Evolutionary conservation across 306 rosid genomes (phyloP).

Genomic region (Bauhinia variegata): DNA sequence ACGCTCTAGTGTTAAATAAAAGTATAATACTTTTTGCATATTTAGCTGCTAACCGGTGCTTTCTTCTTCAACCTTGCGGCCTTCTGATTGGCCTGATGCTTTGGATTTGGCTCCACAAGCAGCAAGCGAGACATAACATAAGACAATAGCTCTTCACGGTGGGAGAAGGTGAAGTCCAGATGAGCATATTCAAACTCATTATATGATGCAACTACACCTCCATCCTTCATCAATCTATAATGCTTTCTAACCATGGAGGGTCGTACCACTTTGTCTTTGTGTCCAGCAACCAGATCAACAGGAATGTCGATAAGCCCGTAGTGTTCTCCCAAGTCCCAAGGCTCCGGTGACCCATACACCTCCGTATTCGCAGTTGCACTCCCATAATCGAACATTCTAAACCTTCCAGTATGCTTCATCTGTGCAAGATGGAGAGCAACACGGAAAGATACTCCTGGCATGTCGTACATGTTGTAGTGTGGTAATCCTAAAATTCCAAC

Average conservation of each 20-base stretch:
- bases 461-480: constrained; percentile 95
- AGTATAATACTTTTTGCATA: constrained; percentile 2
- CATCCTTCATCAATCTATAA: constrained; percentile 67
- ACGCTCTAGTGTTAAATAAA: constrained; percentile 28
- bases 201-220: constrained; percentile 66
- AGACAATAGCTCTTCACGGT: constrained; percentile 82
- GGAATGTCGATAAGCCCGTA: constrained; percentile 74
- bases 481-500: constrained; percentile 85
- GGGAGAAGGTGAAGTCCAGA: constrained; percentile 91
- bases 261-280: constrained; percentile 78
- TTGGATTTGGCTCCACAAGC: constrained; percentile 58
- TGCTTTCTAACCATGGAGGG: constrained; percentile 89
- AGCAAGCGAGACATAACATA: constrained; percentile 80
- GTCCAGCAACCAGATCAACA: constrained; percentile 88
- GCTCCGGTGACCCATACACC: constrained; percentile 67
- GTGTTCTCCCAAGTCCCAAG: constrained; percentile 69
- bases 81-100: constrained; percentile 44
- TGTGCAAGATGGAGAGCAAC: constrained; percentile 87
- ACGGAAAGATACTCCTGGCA: constrained; percentile 85
- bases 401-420: constrained; percentile 71
- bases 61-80: constrained; percentile 38
- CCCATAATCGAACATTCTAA: constrained; percentile 80
- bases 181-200: constrained; percentile 88
- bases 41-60: constrained; percentile 33
- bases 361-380: constrained; percentile 54